Evolutionary conservation across 164 flowering plant genomes (phyloP).

Genomic region (Platanus orientalis): DNA sequence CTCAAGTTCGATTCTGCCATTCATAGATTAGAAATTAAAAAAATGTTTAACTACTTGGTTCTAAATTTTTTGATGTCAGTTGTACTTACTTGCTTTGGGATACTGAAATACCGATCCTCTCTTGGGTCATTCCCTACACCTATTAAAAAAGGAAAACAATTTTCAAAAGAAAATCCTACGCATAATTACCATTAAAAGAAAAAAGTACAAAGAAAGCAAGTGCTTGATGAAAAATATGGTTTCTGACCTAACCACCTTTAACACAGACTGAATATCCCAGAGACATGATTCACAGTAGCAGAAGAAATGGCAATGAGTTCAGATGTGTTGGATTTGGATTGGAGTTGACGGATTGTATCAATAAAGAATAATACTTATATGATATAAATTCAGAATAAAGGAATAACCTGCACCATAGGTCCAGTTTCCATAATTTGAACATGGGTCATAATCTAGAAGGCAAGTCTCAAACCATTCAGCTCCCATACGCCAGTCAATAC

Average conservation of each 20-base stretch:
- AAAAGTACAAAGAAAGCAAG: background rate
- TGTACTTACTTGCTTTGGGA: slow-evolving; percentile 82
- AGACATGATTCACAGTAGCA: background rate
- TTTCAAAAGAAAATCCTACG: too few relatives aligned
- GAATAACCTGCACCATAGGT: slow-evolving; percentile 93
- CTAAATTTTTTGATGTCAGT: background rate
- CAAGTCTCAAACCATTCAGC: slow-evolving; percentile 99
- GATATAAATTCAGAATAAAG: background rate
- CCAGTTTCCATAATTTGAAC: slow-evolving; percentile 98
- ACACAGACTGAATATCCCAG: too few relatives aligned
- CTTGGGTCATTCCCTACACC: slow-evolving; percentile 98
- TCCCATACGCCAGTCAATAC: slow-evolving; percentile 97
- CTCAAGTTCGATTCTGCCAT: background rate
- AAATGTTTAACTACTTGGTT: background rate
- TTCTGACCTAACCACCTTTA: too few relatives aligned
- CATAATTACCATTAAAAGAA: background rate
- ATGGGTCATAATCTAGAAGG: slow-evolving; percentile 94
- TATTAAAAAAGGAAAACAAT: slow-evolving; percentile 11
- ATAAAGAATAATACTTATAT: too few relatives aligned
- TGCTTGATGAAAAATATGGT: too few relatives aligned
- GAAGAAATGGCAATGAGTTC: too few relatives aligned
- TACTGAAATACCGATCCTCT: slow-evolving; percentile 96
- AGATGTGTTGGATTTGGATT: too few relatives aligned
- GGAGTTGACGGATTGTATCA: too few relatives aligned
- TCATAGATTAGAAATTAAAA: background rate